A percentile compares a stretch with the other conserved stretches of the same genome.
phyloP scores from a whole-genome alignment of 495 filamentous ascomycete species.

The Pseudoneurospora amorphoporcata region DNA sequence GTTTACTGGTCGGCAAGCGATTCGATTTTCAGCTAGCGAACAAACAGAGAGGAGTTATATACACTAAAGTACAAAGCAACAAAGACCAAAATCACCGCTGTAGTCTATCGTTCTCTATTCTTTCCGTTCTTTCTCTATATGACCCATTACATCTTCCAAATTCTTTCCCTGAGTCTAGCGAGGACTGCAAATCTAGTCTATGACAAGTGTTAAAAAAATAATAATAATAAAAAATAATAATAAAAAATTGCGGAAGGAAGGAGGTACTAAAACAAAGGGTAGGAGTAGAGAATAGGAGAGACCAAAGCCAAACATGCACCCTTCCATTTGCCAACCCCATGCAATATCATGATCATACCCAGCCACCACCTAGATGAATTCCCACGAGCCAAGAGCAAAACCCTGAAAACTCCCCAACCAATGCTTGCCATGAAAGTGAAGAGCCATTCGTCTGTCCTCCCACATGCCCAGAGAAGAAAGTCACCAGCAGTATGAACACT shows the following conservation, averaged over 20 bases:
- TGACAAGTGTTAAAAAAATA: neutral
- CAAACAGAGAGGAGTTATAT: neutral
- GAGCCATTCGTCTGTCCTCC: neutral
- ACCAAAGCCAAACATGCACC: neutral
- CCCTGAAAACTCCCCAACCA: neutral
- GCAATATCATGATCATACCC: neutral
- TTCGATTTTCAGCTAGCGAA: neutral
- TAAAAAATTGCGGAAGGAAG: neutral
- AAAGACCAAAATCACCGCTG: neutral
- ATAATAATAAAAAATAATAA: too few relatives aligned
- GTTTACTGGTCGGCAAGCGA: neutral
- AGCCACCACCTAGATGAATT: neutral
- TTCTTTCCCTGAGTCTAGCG: neutral
- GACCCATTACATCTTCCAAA: neutral
- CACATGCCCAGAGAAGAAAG: neutral
- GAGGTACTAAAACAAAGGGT: neutral
- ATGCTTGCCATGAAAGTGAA: neutral
- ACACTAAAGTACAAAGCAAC: too few relatives aligned
- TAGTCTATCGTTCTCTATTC: neutral
- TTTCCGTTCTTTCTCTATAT: neutral
- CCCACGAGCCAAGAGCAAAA: neutral
- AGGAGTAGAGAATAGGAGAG: neutral
- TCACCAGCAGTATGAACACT: neutral
- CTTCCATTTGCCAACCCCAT: neutral
- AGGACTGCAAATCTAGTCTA: neutral